A percentile compares a stretch with the other conserved stretches of the same genome.
phyloP scores from a whole-genome alignment of 1,139 yeast genomes.

The Tardiomyces depauwii region DNA sequence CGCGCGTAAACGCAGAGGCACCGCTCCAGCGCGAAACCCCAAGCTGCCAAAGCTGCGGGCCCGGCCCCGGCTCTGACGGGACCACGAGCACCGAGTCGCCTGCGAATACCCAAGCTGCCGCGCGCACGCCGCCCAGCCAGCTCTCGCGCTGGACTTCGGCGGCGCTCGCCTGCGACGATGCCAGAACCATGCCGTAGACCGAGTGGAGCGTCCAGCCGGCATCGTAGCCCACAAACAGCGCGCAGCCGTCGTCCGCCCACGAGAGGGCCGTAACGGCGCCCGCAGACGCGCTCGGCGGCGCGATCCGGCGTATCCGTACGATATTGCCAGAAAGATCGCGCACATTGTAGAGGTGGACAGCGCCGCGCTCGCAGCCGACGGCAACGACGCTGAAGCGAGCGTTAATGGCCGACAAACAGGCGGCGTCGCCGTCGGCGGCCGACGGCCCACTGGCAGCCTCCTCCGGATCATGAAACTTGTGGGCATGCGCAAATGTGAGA shows the following conservation, averaged over 20 bases:
- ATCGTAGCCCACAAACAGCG: constrained; percentile 26
- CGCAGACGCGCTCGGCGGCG: constrained; percentile 21
- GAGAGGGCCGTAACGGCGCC: constrained; percentile 19
- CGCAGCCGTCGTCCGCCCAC: constrained; percentile 28
- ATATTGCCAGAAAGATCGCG: constrained; percentile 25
- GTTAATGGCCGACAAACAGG: constrained; percentile 21
- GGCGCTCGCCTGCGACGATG: constrained; percentile 16
- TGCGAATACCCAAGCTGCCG: constrained; percentile 24
- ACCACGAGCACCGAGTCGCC: constrained; percentile 21
- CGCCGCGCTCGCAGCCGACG: constrained; percentile 24
- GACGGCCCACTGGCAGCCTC: constrained; percentile 9
- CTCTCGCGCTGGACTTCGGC: constrained; percentile 11
- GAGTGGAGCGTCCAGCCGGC: constrained; percentile 29
- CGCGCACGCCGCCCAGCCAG: constrained; percentile 23
- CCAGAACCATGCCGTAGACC: constrained; percentile 26
- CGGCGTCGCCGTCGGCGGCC: constrained; percentile 9
- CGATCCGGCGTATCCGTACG: constrained; percentile 16
- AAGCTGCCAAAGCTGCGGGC: constrained; percentile 14
- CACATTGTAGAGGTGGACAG: constrained; percentile 23
- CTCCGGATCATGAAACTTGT: background rate
- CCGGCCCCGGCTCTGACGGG: constrained; percentile 5
- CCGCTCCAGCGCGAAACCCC: constrained; percentile 24
- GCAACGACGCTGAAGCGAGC: constrained; percentile 27
- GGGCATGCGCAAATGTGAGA: constrained; percentile 7
- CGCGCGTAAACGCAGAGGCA: constrained; percentile 19